These are phyloP conservation scores for Abelmoschus esculentus DNA, from an alignment of 345 rosid genomes.

Conservation along the genomic window DNA sequence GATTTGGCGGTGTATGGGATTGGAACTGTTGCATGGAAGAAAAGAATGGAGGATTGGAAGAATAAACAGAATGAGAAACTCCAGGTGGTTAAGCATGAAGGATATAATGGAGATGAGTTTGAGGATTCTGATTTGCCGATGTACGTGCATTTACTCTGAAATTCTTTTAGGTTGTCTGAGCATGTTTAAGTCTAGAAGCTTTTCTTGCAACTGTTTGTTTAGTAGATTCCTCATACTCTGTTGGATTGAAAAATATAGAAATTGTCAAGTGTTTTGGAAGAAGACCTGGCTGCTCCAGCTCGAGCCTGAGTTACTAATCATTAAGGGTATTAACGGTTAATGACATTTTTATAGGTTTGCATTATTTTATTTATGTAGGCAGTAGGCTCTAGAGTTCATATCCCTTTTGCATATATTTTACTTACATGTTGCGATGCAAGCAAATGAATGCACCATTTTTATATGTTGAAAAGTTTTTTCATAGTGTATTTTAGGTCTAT, in stretches of 20 bases:
- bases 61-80: slow-evolving; percentile 61
- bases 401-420: not conserved
- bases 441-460: too few relatives aligned
- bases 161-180: not conserved
- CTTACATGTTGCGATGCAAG: too few relatives aligned
- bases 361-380: not conserved
- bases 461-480: too few relatives aligned
- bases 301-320: not conserved
- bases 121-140: slow-evolving; percentile 70
- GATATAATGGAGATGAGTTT: slow-evolving; percentile 32
- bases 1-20: slow-evolving; percentile 83
- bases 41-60: slow-evolving; percentile 84
- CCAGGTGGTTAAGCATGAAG: slow-evolving; percentile 58
- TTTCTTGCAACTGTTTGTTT: not conserved
- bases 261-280: not conserved
- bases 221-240: not conserved
- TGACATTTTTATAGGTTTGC: not conserved
- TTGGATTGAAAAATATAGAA: not conserved
- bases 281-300: not conserved
- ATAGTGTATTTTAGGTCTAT: too few relatives aligned
- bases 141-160: slow-evolving; percentile 27
- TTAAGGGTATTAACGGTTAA: not conserved
- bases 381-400: not conserved
- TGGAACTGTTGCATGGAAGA: slow-evolving; percentile 93
- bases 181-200: not conserved